Conservation (phyloP, 768 basidiomycete genomes). For the Naganishia randhawae region DNA sequence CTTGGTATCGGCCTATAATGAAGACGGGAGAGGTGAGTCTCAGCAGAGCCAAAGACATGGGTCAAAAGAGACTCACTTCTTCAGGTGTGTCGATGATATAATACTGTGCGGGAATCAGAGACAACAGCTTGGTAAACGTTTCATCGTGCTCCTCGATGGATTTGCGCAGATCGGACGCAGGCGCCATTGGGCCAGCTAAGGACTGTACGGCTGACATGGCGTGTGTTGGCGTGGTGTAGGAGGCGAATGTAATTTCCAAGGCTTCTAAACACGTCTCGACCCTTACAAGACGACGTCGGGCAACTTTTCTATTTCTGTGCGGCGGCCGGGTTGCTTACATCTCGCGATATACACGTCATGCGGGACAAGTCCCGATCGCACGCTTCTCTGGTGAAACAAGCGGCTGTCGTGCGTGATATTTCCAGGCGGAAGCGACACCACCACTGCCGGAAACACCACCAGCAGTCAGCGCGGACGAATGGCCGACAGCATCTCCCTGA, state of each 20-base stretch:
- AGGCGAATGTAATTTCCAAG: background rate
- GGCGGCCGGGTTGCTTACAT: background rate
- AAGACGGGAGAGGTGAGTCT: background rate
- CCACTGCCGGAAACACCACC: too few relatives aligned
- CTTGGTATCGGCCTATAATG: constrained; percentile 43
- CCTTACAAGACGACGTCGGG: too few relatives aligned
- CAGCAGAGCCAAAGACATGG: background rate
- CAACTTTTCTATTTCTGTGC: constrained; percentile 12
- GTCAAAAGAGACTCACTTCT: constrained; percentile 54
- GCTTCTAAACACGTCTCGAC: too few relatives aligned
- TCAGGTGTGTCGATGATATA: constrained; percentile 71
- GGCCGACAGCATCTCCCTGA: constrained; percentile 13
- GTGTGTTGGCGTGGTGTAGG: background rate
- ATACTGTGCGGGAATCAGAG: constrained; percentile 82
- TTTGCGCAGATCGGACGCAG: constrained; percentile 36
- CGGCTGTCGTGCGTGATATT: background rate
- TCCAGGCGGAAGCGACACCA: background rate
- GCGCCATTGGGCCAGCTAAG: constrained; percentile 1
- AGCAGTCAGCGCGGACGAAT: too few relatives aligned
- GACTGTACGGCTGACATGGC: constrained; percentile 19
- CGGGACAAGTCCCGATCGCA: background rate
- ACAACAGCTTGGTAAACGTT: constrained; percentile 75
- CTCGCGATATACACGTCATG: too few relatives aligned
- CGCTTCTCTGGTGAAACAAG: background rate
- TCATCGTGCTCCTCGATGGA: constrained; percentile 75